phyloP scores from a whole-genome alignment of 2,329 filamentous ascomycete species.

The Zelopaecilomyces penicillatus region DNA sequence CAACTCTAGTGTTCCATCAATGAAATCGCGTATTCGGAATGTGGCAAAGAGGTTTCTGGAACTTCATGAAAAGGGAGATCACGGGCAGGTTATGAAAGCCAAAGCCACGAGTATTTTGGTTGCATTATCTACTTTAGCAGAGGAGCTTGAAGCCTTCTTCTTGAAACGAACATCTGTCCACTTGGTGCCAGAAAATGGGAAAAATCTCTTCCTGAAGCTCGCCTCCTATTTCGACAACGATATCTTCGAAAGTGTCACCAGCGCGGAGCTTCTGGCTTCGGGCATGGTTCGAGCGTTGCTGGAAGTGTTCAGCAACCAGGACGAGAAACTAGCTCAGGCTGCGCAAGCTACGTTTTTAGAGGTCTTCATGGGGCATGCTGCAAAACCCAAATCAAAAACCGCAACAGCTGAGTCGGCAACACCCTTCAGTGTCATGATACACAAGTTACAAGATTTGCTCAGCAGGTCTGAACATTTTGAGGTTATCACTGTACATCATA shows the following conservation, averaged over 20 bases:
- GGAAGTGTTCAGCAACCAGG: slow-evolving; percentile 67
- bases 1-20: slow-evolving; percentile 42
- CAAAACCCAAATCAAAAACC: slow-evolving; percentile 57
- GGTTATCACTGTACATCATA: slow-evolving; percentile 90
- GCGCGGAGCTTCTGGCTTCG: slow-evolving; percentile 85
- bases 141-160: slow-evolving; percentile 66
- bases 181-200: slow-evolving; percentile 42
- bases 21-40: slow-evolving; percentile 59
- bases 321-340: slow-evolving; percentile 51
- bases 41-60: slow-evolving; percentile 79
- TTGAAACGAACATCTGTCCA: slow-evolving; percentile 42
- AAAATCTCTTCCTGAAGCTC: slow-evolving; percentile 62
- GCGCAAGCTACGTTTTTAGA: slow-evolving; percentile 81
- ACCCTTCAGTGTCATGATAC: slow-evolving; percentile 81
- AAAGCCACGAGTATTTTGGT: slow-evolving; percentile 71
- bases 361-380: slow-evolving; percentile 76
- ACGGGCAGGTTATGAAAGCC: slow-evolving; percentile 63
- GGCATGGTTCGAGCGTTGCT: slow-evolving; percentile 80
- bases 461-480: slow-evolving; percentile 98
- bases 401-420: slow-evolving; percentile 62
- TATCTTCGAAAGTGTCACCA: slow-evolving; percentile 86
- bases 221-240: slow-evolving; percentile 83
- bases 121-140: slow-evolving; percentile 62
- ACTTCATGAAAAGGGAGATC: slow-evolving; percentile 68
- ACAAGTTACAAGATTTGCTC: slow-evolving; percentile 90